Evolutionary conservation across 1,139 yeast species (phyloP), one percentile per base, ranked within the genome.

Genomic region (Kodamaea fungicola): DNA sequence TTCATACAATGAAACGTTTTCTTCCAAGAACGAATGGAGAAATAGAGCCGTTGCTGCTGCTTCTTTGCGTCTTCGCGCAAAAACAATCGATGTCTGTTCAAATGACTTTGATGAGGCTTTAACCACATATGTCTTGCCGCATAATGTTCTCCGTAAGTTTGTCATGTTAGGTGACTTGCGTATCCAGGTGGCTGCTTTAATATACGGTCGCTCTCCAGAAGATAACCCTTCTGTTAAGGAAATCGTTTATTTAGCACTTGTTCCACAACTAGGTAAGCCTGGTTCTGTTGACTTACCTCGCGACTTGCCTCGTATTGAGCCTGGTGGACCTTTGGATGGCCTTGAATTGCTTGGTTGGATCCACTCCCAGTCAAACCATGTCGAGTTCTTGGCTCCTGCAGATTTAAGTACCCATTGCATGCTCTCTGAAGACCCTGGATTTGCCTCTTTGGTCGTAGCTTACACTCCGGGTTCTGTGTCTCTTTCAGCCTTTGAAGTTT

Each of bases 1-100:
- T 47, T 90, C 86, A 55, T 98, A 89, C 54, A 95, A 88, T 50
- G 83, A 80, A 64, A 65, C 83, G 3, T 92, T 92, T 55, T 73
- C 82, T 30, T 87, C 97, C 2, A 83, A 81, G 56, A 82, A 89
- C 29, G 96, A 90, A 55, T 92, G 99, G 99, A 75, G 97, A 49
- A 75, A 75, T 41, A 67, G 95, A 31, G 97, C 97, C 0, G 77
- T 94, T 40, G 82, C 95, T 1, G 76, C 95, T 0, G 75, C 86
- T 35, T 74, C 79, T 48, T 65, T 92, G 35, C 83, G 83, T 50
- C 63, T 85, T 54, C 78, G 96, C 37, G 70, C 90, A 8, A 84
- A 83, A 56, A 83, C 86, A 54, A 77, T 92, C 8, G 86, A 77
- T 54, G 86, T 89, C 4, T 46, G 65, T 1, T 71, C 87, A 6